These are phyloP conservation scores for Solanum tarapatanum DNA, from an alignment of 257 asterid genomes.

Conservation along the genomic window DNA sequence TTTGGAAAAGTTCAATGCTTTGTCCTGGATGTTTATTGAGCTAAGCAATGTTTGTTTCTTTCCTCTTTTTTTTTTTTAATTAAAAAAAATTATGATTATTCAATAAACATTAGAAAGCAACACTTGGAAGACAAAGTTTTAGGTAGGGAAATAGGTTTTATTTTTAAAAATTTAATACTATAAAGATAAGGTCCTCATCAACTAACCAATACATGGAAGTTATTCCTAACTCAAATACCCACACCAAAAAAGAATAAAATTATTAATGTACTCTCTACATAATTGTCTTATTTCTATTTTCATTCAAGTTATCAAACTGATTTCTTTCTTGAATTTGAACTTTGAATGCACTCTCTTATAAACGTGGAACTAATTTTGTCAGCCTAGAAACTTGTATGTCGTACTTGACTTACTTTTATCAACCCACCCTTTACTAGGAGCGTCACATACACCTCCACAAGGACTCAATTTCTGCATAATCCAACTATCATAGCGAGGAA, in stretches of 20 bases:
- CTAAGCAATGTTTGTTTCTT: neutral
- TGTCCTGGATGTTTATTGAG: neutral
- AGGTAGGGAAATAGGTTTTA: neutral
- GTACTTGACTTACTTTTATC: neutral
- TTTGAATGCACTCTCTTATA: neutral
- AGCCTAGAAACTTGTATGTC: neutral
- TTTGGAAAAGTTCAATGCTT: neutral
- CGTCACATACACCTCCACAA: neutral
- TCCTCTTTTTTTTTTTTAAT: no score
- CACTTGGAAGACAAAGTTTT: neutral
- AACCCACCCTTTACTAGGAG: rapidly evolving
- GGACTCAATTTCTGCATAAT: neutral
- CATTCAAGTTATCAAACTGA: neutral
- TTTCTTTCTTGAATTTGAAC: neutral
- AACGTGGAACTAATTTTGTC: neutral
- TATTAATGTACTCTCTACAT: neutral
- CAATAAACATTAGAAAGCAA: neutral
- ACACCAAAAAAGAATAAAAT: neutral
- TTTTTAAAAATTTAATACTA: neutral
- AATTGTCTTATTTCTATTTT: neutral
- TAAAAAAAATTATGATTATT: neutral
- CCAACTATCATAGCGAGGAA: neutral
- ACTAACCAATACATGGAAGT: neutral
- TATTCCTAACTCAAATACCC: neutral
- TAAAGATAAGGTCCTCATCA: neutral